Conservation (phyloP, 2,329 filamentous ascomycete species). For the Sporothrix brunneoviolacea region DNA sequence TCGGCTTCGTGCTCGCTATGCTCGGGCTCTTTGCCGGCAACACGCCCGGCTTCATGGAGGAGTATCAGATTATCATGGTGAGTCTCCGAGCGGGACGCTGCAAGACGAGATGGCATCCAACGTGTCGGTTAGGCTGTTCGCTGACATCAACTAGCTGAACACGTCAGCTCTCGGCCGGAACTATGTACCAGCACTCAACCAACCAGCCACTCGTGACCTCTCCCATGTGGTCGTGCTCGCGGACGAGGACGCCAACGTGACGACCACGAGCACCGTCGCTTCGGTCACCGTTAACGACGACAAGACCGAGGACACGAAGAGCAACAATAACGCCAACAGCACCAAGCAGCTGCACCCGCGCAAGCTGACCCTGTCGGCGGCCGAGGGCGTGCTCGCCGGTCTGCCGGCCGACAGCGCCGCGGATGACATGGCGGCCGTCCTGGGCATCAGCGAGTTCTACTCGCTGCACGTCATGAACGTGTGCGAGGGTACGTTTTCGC, state of each 20-base stretch:
- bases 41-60: slow-evolving; percentile 30
- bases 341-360: slow-evolving; percentile 8
- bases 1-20: slow-evolving; percentile 31
- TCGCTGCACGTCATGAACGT: slow-evolving; percentile 26
- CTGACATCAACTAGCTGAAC: slow-evolving; percentile 33
- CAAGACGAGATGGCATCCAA: background rate
- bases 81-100: too few relatives aligned
- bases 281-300: background rate
- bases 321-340: background rate
- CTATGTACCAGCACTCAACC: slow-evolving; percentile 25
- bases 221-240: slow-evolving; percentile 17
- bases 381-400: slow-evolving; percentile 19
- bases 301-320: background rate
- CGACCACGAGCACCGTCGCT: slow-evolving; percentile 6
- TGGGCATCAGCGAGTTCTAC: slow-evolving; percentile 29
- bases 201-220: slow-evolving; percentile 20
- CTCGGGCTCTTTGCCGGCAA: slow-evolving; percentile 33
- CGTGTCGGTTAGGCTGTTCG: background rate
- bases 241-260: slow-evolving; percentile 8
- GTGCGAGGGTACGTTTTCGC: slow-evolving; percentile 26
- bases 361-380: slow-evolving; percentile 16
- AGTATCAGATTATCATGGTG: slow-evolving; percentile 34
- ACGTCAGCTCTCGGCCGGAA: slow-evolving; percentile 35
- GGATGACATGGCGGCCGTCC: slow-evolving; percentile 21
- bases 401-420: slow-evolving; percentile 19